Percentiles rank a stretch among this genome's conserved stretches.
Conservation (phyloP, 768 basidiomycete species). For the Russula dissimulans region DNA sequence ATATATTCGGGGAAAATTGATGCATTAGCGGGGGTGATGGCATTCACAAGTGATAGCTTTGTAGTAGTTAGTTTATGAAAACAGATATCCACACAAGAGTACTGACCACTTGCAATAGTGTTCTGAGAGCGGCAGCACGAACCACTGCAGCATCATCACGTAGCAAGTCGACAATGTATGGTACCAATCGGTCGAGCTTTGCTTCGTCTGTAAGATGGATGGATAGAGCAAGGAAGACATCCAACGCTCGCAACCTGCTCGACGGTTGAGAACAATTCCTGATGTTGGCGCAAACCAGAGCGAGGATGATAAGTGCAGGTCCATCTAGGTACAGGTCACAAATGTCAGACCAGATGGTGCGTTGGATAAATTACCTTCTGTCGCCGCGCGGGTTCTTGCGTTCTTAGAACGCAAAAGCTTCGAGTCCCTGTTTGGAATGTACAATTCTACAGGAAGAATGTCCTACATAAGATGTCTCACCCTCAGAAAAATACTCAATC, state of each 20-base stretch:
- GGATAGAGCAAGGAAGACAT: slow-evolving; percentile 75
- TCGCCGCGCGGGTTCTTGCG: slow-evolving; percentile 38
- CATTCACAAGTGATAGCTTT: slow-evolving; percentile 53
- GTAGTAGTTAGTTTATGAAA: neutral
- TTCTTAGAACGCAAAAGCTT: slow-evolving; percentile 31
- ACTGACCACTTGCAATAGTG: slow-evolving; percentile 76
- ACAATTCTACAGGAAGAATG: slow-evolving; percentile 66
- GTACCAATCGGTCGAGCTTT: slow-evolving; percentile 86
- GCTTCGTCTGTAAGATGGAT: slow-evolving; percentile 88
- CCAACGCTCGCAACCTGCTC: slow-evolving; percentile 77
- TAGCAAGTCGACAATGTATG: slow-evolving; percentile 82
- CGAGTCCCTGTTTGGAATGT: slow-evolving; percentile 58
- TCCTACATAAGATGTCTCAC: slow-evolving; percentile 35
- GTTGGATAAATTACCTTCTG: slow-evolving; percentile 44
- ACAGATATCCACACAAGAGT: neutral
- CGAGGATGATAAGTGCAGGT: slow-evolving; percentile 79
- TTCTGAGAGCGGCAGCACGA: slow-evolving; percentile 67
- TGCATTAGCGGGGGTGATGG: slow-evolving; percentile 53
- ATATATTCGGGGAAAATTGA: slow-evolving; percentile 93
- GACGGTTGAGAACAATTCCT: slow-evolving; percentile 81
- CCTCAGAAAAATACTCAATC: neutral
- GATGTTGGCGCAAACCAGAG: slow-evolving; percentile 80
- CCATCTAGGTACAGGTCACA: slow-evolving; percentile 47
- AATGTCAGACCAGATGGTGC: neutral
- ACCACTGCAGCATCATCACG: slow-evolving; percentile 81